Conservation (phyloP, 2,329 filamentous ascomycete species). For the Diaporthe sp. region DNA sequence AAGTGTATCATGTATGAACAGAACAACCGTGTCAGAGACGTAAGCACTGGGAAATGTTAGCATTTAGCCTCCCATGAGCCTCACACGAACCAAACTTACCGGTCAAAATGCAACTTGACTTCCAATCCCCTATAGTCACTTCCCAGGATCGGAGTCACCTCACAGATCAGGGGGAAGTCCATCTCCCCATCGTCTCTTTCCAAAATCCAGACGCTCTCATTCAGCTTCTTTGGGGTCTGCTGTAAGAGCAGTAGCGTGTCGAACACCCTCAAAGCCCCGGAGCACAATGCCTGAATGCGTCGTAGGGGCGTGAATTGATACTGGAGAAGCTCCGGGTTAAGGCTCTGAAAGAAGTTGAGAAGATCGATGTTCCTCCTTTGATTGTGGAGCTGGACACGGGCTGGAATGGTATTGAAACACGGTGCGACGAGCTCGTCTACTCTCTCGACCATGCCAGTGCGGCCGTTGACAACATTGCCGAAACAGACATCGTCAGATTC, state of each 20-base stretch:
- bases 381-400: slow-evolving; percentile 69
- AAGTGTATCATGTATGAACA: slow-evolving; percentile 38
- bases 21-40: slow-evolving; percentile 31
- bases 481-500: slow-evolving; percentile 81
- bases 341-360: slow-evolving; percentile 70
- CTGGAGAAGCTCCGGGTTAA: slow-evolving; percentile 73
- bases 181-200: slow-evolving; percentile 73
- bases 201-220: slow-evolving; percentile 68
- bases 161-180: slow-evolving; percentile 84
- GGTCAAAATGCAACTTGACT: slow-evolving; percentile 75
- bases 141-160: slow-evolving; percentile 70
- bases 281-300: slow-evolving; percentile 71
- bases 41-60: slow-evolving; percentile 43
- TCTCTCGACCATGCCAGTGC: slow-evolving; percentile 75
- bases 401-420: slow-evolving; percentile 90
- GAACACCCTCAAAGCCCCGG: slow-evolving; percentile 73
- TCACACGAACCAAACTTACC: slow-evolving; percentile 50
- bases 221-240: slow-evolving; percentile 70
- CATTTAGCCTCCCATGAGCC: not conserved
- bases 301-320: slow-evolving; percentile 84
- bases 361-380: slow-evolving; percentile 68
- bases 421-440: slow-evolving; percentile 85
- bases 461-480: slow-evolving; percentile 87
- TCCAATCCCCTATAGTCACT: slow-evolving; percentile 64
- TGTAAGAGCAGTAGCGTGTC: slow-evolving; percentile 87